Conservation (phyloP, 495 filamentous ascomycete species). For the Endocarpon pusillum region DNA sequence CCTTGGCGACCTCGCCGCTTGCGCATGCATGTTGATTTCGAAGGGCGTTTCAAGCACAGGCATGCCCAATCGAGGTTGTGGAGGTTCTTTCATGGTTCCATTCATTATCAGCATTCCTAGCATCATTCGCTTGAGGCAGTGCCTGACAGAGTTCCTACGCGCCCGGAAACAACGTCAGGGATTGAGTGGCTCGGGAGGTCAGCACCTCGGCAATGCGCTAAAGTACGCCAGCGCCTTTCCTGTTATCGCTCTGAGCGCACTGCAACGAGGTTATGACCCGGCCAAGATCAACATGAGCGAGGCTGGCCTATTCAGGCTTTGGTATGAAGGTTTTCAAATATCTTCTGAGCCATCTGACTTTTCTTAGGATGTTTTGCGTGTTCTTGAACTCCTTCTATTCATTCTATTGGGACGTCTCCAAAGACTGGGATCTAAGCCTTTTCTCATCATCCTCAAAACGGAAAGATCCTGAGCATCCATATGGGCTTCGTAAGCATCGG, state of each 20-base stretch:
- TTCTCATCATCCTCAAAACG: slow-evolving; percentile 37
- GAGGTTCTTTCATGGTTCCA: slow-evolving; percentile 57
- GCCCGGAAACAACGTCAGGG: slow-evolving; percentile 34
- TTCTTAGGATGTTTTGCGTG: slow-evolving; percentile 37
- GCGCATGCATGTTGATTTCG: slow-evolving; percentile 75
- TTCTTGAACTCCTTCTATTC: slow-evolving; percentile 75
- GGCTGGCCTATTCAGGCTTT: slow-evolving; percentile 34
- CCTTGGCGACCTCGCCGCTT: slow-evolving; percentile 74
- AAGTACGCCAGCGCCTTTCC: slow-evolving; percentile 91
- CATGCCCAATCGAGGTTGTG: slow-evolving; percentile 64
- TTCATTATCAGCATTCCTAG: slow-evolving; percentile 66
- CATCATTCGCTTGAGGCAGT: slow-evolving; percentile 78
- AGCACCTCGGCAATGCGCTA: slow-evolving; percentile 79
- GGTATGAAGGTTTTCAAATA: slow-evolving; percentile 22
- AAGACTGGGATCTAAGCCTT: slow-evolving; percentile 92
- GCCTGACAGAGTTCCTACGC: slow-evolving; percentile 70
- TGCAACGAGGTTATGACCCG: slow-evolving; percentile 52
- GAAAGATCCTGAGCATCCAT: slow-evolving; percentile 45
- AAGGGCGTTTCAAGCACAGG: slow-evolving; percentile 52
- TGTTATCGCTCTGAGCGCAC: slow-evolving; percentile 59
- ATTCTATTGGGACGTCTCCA: slow-evolving; percentile 95
- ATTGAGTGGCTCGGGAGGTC: slow-evolving; percentile 46
- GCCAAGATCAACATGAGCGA: slow-evolving; percentile 37
- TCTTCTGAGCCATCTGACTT: neutral
- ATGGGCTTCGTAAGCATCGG: slow-evolving; percentile 55